phyloP scores from a whole-genome alignment of 2,329 filamentous ascomycete genomes.

The Xylariales sp. region DNA sequence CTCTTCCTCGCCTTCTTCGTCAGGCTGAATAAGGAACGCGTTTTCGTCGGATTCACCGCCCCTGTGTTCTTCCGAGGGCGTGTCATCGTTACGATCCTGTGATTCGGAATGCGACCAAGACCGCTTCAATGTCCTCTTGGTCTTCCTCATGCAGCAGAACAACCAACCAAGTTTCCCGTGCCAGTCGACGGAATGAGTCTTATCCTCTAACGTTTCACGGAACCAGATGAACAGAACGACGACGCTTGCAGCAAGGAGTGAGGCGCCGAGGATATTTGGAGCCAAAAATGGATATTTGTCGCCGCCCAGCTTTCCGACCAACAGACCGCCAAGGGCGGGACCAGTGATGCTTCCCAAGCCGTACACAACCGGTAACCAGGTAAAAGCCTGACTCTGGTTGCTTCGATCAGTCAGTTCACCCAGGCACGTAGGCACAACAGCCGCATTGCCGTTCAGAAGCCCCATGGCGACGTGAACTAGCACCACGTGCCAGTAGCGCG shows the following conservation, averaged over 20 bases:
- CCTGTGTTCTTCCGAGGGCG: slow-evolving; percentile 16
- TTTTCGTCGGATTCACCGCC: slow-evolving; percentile 20
- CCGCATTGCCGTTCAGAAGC: slow-evolving; percentile 89
- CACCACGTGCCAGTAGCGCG: slow-evolving; percentile 76
- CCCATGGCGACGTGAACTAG: slow-evolving; percentile 88
- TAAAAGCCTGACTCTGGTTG: slow-evolving; percentile 91
- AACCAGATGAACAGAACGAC: slow-evolving; percentile 74
- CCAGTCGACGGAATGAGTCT: slow-evolving; percentile 23
- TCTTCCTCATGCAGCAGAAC: slow-evolving; percentile 14
- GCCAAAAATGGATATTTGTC: slow-evolving; percentile 75
- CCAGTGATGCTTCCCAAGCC: slow-evolving; percentile 91
- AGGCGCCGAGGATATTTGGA: slow-evolving; percentile 77
- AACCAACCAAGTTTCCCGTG: slow-evolving; percentile 27
- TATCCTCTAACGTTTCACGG: slow-evolving; percentile 73
- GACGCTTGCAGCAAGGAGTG: slow-evolving; percentile 67
- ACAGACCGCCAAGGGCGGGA: slow-evolving; percentile 80
- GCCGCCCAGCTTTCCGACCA: slow-evolving; percentile 60
- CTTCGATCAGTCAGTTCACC: slow-evolving; percentile 93
- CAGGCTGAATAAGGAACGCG: slow-evolving; percentile 15
- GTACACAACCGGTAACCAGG: slow-evolving; percentile 94
- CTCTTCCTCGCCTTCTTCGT: slow-evolving; percentile 36
- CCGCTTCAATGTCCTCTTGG: slow-evolving; percentile 13
- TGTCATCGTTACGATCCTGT: slow-evolving; percentile 11
- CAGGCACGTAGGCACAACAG: slow-evolving; percentile 86
- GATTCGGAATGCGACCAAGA: slow-evolving; percentile 19